Conservation (phyloP, 805 yeast species). For the Cyberlindnera nakhonratchasimensis region DNA sequence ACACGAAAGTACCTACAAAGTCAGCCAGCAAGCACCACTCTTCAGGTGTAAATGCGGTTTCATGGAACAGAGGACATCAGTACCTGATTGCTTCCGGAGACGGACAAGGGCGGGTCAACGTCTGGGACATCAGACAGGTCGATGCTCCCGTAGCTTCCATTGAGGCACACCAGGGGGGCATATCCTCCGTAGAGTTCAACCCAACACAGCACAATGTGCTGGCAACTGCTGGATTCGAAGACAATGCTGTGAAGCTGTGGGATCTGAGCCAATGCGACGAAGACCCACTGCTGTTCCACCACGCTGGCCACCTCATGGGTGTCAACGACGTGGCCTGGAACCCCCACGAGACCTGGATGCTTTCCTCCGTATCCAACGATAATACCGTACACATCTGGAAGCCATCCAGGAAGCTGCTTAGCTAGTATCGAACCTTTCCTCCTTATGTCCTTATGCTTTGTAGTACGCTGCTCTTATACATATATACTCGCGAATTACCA, state of each 20-base stretch:
- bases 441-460: too few species aligned
- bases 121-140: slow-evolving; percentile 65
- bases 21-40: slow-evolving; percentile 16
- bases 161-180: slow-evolving; percentile 46
- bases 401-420: slow-evolving; percentile 39
- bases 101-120: slow-evolving; percentile 46
- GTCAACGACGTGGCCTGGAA: slow-evolving; percentile 87
- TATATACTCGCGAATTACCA: neutral
- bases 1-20: slow-evolving; percentile 8
- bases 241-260: slow-evolving; percentile 60
- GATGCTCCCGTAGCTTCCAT: slow-evolving; percentile 30
- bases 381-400: slow-evolving; percentile 86
- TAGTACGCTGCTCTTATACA: neutral
- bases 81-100: slow-evolving; percentile 68
- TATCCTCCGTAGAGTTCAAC: slow-evolving; percentile 75
- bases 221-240: slow-evolving; percentile 65
- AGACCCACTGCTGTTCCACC: slow-evolving; percentile 51
- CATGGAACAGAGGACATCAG: slow-evolving; percentile 55
- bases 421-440: too few species aligned
- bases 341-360: slow-evolving; percentile 60
- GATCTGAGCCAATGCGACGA: slow-evolving; percentile 42
- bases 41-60: slow-evolving; percentile 53
- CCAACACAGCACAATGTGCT: slow-evolving; percentile 49
- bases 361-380: slow-evolving; percentile 79
- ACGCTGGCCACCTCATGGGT: slow-evolving; percentile 85